Evolutionary conservation across 805 yeast species (phyloP), one percentile per base, ranked within the genome.

Genomic region (Metschnikowia cerradonensis): DNA sequence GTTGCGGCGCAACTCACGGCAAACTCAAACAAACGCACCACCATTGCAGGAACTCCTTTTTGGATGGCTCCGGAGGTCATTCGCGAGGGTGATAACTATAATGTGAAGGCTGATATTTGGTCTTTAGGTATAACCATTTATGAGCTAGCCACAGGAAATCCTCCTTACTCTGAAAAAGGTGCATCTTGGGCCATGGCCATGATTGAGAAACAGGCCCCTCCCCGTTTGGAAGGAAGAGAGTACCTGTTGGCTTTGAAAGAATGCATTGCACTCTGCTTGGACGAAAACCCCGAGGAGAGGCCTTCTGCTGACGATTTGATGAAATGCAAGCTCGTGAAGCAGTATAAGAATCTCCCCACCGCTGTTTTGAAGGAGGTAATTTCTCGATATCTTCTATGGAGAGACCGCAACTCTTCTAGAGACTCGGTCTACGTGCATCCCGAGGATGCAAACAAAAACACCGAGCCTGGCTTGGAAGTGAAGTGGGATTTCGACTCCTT

Each of bases 21-120:
- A 5, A 79, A 84, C 36, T 81, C 83, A 17, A 66, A 84, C 42
- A 89, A 90, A 64, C 77, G 99, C 60, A 88, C 92, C 34, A 94
- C 99, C 0, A 90, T 95, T 82, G 98, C 96, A 0, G 96, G 96
- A 6, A 88, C 96, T 0, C 95, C 95, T 0, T 94, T 90, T 65
- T 94, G 99, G 99, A 94, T 94, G 99, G 97, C 99, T 0, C 99
- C 99, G 0, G 99, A 92, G 67, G 99, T 92, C 32, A 92, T 92
- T 37, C 79, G 88, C 71, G 97, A 92, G 67, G 96, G 95, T 38
- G 87, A 86, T 14, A 79, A 85, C 7, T 88, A 94, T 73, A 96
- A 88, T 66, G 80, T 85, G 41, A 91, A 86, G 68, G 99, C 96
- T 0, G 99, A 94, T 67, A 88, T 94, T 6, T 94, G 99, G 99